Evolutionary conservation across 108 stramenopile species (phyloP).

Genomic region (Cyclotella atomus): DNA sequence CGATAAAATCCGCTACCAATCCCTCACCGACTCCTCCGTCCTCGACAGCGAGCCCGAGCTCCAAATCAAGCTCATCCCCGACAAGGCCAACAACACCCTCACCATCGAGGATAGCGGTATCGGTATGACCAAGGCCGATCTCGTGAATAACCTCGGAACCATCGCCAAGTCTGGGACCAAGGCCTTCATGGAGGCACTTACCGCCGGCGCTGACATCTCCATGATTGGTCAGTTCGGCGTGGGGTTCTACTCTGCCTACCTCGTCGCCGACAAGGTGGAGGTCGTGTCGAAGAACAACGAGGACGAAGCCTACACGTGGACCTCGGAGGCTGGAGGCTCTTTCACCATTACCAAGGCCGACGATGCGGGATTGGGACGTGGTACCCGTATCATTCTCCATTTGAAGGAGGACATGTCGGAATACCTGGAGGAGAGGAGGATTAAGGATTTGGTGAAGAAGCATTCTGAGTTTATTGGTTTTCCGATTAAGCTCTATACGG

Average conservation of each 20-base stretch:
- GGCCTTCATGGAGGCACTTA: slow-evolving; percentile 99
- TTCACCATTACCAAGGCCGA: slow-evolving; percentile 91
- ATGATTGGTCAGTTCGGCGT: slow-evolving; percentile 99
- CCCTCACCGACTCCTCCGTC: slow-evolving; percentile 93
- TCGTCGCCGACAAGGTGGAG: slow-evolving; percentile 98
- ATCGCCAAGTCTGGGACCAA: slow-evolving; percentile 99
- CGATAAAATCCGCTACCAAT: slow-evolving; percentile 99
- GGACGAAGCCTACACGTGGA: slow-evolving; percentile 94
- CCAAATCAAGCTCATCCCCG: slow-evolving; percentile 97
- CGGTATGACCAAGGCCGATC: slow-evolving; percentile 99
- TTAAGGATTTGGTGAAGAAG: slow-evolving; percentile 99
- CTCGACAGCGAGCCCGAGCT: slow-evolving; percentile 95
- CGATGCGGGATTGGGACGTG: slow-evolving; percentile 90
- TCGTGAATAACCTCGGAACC: slow-evolving; percentile 99
- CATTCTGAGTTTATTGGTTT: slow-evolving; percentile 99
- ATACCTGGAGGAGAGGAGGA: slow-evolving; percentile 97
- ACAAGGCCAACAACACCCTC: slow-evolving; percentile 99
- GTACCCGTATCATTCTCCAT: slow-evolving; percentile 98
- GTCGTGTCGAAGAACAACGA: slow-evolving; percentile 98
- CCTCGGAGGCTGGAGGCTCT: slow-evolving; percentile 96
- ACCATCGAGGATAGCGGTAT: slow-evolving; percentile 99
- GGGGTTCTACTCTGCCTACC: slow-evolving; percentile 99
- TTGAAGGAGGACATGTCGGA: slow-evolving; percentile 99
- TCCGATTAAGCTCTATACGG: slow-evolving; percentile 99
- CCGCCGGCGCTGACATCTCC: slow-evolving; percentile 98